Evolutionary conservation across 345 rosid genomes (phyloP), one percentile per base, ranked within the genome.

Genomic region (Erodium maritimum): DNA sequence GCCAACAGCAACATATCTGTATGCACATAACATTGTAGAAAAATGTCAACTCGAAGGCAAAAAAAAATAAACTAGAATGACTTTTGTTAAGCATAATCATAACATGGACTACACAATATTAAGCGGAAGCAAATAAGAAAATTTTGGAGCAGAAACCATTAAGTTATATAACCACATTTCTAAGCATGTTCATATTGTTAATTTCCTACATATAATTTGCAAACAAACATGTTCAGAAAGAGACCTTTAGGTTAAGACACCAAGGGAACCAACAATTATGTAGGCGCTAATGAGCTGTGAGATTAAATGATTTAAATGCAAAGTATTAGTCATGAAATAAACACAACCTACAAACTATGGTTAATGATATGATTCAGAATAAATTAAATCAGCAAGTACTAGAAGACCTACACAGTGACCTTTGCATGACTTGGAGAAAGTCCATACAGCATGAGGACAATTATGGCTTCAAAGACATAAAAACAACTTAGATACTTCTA

Each of bases 1-100:
- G 61, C 87, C 87, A 23, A 80, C 87, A 7, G 87, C 89, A 17
- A 86, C 87, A 50, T 80, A 75, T 73, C 93, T 82, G 48, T 5
- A 58, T 29, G 19, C 16, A 10, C 48, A 42, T 14, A 42, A 42
- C 14, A 16, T 42, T 42, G 48, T 13, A 12, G 48, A 42, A 42
- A 42, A 42, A 42, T 42, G 48, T 42, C 14, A 42, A 42, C n/a
- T n/a, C n/a, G n/a, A n/a, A n/a, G n/a, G n/a, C 14, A 42, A 7
- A 42, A 3, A 42, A 16, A 42, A 42, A 10, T 12, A 42, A 10
- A n/a, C n/a, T 42, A 7, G 1, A 10, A 42, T 7, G 5, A 42
- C 14, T 42, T 42, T 42, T 42, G 48, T 14, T 12, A 42, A 10
- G 14, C 48, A 42, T 42, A 42, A 42, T 3, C 17, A 42, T 9